phyloP scores from a whole-genome alignment of 495 filamentous ascomycete species.

The Tuber indicum region DNA sequence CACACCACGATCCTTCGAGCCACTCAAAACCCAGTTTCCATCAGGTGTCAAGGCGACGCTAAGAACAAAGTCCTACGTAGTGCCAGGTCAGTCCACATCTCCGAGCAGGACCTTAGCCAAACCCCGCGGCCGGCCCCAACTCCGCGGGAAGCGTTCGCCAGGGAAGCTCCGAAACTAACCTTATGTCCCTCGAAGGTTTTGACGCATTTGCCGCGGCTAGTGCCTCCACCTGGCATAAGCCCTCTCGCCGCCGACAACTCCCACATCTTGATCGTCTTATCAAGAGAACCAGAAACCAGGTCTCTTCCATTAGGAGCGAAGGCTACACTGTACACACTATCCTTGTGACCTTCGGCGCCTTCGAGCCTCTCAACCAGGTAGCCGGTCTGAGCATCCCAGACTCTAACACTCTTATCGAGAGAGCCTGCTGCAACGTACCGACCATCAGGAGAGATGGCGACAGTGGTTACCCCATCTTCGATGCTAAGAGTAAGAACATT shows the following conservation, averaged over 20 bases:
- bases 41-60: constrained; percentile 84
- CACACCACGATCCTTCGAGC: constrained; percentile 82
- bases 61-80: constrained; percentile 73
- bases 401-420: constrained; percentile 81
- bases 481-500: constrained; percentile 72
- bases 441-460: constrained; percentile 83
- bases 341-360: constrained; percentile 79
- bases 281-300: constrained; percentile 79
- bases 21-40: constrained; percentile 82
- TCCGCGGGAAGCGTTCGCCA: constrained; percentile 17
- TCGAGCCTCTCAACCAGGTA: constrained; percentile 77
- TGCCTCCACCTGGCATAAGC: constrained; percentile 53
- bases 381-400: constrained; percentile 79
- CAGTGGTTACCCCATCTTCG: constrained; percentile 85
- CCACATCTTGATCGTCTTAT: constrained; percentile 96
- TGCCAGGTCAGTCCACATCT: constrained; percentile 25
- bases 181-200: constrained; percentile 89
- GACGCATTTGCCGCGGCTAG: constrained; percentile 72
- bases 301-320: constrained; percentile 84
- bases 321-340: constrained; percentile 87
- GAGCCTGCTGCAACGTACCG: constrained; percentile 82
- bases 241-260: constrained; percentile 67
- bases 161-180: constrained; percentile 49
- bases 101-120: constrained; percentile 26
- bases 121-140: constrained; percentile 14